Evolutionary conservation across 345 rosid species (phyloP), one percentile per base, ranked within the genome.

Genomic region (Brassica carinata): DNA sequence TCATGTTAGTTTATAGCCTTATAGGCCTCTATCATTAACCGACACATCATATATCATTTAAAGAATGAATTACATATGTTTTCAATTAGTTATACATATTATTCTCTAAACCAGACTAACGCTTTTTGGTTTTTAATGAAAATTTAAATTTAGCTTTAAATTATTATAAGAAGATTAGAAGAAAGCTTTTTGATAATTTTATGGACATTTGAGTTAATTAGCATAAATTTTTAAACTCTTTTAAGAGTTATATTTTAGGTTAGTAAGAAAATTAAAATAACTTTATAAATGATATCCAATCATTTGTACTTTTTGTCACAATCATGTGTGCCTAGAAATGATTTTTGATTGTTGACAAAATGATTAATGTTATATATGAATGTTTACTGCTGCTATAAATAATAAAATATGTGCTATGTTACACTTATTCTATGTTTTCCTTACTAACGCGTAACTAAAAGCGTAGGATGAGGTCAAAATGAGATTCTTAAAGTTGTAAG

Each of bases 401-500:
- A 27, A 3, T 27, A 45, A 26, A n/a, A 18, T 18, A 13, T 30
- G 27, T 43, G 33, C 8, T 62, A 27, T 5, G 31, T 57, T 58
- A 66, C 62, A 67, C 31, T 66, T 19, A 40, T 8, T 18, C 31
- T 30, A 8, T 66, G 31, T n/a, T 26, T 67, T 66, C 9, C 14
- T 73, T 67, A 67, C 79, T 13, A 71, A 51, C 38, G 36, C 55
- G 27, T 7, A 78, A 17, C 34, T 73, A 19, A 38, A 71, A 77
- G 3, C 14, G 59, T 26, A 14, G 5, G 59, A 40, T 14, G 59
- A 67, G 36, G 59, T 33, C 40, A 70, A 76, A 29, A 18, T 57
- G 77, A 65, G 69, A 40, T 76, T 69, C 17, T 38, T 55, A 64
- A 64, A 75, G 83, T 43, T 36, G 45, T 8, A 40, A 69, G 83